Evolutionary conservation across 768 basidiomycete species (phyloP).

Genomic region (Lactarius sp.): DNA sequence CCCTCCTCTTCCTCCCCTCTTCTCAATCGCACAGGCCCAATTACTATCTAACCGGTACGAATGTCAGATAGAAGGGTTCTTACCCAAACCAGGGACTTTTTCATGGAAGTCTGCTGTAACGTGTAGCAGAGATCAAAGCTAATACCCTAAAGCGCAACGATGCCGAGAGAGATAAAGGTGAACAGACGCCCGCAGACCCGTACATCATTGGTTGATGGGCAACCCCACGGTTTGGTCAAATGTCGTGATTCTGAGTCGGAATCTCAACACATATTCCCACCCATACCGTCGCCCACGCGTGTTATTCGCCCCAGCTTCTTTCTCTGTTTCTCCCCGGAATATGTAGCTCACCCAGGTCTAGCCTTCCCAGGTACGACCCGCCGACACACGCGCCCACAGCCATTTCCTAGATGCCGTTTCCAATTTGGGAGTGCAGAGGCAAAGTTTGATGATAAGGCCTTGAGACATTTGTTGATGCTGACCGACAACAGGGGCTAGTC

Average conservation of each 20-base stretch:
- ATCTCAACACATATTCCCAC: not conserved
- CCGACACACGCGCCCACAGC: not conserved
- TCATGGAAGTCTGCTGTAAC: too few relatives aligned
- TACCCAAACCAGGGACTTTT: too few relatives aligned
- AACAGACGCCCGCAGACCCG: not conserved
- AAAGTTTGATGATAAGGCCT: conserved; percentile 9
- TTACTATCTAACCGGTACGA: too few relatives aligned
- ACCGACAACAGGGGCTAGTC: conserved; percentile 11
- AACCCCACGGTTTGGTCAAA: not conserved
- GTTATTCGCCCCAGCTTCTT: not conserved
- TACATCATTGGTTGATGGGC: not conserved
- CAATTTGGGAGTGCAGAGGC: not conserved
- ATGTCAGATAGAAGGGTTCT: too few relatives aligned
- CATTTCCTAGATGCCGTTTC: conserved; percentile 12
- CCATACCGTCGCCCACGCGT: not conserved
- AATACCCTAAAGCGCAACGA: not conserved
- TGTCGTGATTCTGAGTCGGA: not conserved
- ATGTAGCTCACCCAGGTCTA: not conserved
- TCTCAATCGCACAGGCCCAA: too few relatives aligned
- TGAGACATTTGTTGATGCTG: not conserved
- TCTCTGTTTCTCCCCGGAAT: not conserved
- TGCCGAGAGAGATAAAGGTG: not conserved
- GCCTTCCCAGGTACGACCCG: conserved; percentile 1
- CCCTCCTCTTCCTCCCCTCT: too few relatives aligned
- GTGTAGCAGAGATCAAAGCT: too few relatives aligned